phyloP scores from a whole-genome alignment of 352 stramenopile species.

The Phytophthora megakarya region DNA sequence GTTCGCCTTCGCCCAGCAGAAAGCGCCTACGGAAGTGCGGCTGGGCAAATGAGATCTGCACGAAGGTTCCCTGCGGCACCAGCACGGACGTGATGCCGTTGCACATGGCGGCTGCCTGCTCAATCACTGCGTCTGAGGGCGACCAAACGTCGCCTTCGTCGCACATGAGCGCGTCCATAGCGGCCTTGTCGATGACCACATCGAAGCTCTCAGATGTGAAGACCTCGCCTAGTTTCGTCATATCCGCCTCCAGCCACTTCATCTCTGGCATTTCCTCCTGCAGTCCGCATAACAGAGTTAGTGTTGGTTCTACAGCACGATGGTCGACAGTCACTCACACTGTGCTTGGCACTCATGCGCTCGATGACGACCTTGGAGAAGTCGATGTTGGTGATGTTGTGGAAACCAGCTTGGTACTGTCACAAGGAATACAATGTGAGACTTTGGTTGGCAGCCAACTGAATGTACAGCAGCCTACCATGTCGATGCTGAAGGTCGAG shows the following conservation, averaged over 20 bases:
- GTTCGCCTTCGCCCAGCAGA: conserved; percentile 47
- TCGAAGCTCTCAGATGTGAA: conserved; percentile 62
- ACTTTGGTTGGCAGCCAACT: neutral
- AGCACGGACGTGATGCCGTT: conserved; percentile 52
- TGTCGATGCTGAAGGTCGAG: conserved; percentile 71
- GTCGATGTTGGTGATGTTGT: conserved; percentile 77
- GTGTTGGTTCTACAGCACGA: neutral
- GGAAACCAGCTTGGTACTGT: conserved; percentile 60
- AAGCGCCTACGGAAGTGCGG: conserved; percentile 82
- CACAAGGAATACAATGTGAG: conserved; percentile 10
- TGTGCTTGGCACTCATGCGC: conserved; percentile 65
- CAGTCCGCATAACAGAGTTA: neutral
- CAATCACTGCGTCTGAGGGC: conserved; percentile 53
- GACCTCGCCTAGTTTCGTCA: conserved; percentile 51
- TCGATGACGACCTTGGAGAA: conserved; percentile 73
- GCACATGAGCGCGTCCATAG: conserved; percentile 84
- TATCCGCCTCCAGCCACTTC: conserved; percentile 60
- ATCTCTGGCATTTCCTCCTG: conserved; percentile 55
- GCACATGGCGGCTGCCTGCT: conserved; percentile 60
- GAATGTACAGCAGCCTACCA: conserved; percentile 41
- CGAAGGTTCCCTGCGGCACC: conserved; percentile 46
- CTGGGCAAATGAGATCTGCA: conserved; percentile 85
- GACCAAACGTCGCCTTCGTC: conserved; percentile 81
- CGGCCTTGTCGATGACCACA: conserved; percentile 84
- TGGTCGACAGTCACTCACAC: conserved; percentile 20